Evolutionary conservation across 2,329 filamentous ascomycete species (phyloP).

Genomic region (Leptographium lundbergii): DNA sequence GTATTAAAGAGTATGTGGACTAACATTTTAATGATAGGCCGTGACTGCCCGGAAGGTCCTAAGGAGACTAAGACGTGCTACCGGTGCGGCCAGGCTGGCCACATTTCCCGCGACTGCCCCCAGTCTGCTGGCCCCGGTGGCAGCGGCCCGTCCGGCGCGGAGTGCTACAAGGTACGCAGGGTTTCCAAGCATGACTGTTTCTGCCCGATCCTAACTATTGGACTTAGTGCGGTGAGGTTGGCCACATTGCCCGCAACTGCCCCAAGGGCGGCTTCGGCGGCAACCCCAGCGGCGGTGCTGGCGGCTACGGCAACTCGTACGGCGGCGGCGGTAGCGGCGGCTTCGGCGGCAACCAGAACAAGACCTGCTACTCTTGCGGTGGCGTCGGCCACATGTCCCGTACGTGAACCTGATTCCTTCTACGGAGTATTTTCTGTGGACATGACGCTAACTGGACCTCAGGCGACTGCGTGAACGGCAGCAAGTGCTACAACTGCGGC

Average conservation of each 20-base stretch:
- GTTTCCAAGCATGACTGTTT: neutral
- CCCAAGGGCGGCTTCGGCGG: slow-evolving; percentile 48
- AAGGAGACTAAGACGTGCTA: slow-evolving; percentile 77
- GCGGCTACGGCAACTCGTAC: slow-evolving; percentile 22
- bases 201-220: slow-evolving; percentile 3
- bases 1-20: neutral
- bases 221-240: slow-evolving; percentile 71
- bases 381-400: slow-evolving; percentile 95
- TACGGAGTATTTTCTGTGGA: too few species aligned
- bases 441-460: slow-evolving; percentile 4
- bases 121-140: slow-evolving; percentile 27
- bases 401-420: slow-evolving; percentile 24
- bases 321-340: slow-evolving; percentile 24
- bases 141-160: slow-evolving; percentile 38
- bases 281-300: slow-evolving; percentile 35
- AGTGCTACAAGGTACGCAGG: slow-evolving; percentile 72
- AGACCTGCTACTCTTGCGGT: slow-evolving; percentile 97
- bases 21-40: slow-evolving; percentile 39
- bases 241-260: slow-evolving; percentile 93
- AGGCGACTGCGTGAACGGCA: slow-evolving; percentile 92
- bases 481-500: slow-evolving; percentile 99
- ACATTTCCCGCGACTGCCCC: slow-evolving; percentile 83
- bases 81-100: slow-evolving; percentile 69
- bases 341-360: slow-evolving; percentile 25
- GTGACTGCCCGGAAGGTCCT: slow-evolving; percentile 79